Evolutionary conservation across 1,139 yeast species (phyloP), one percentile per base, ranked within the genome.

Genomic region (Diutina mesorugosa): DNA sequence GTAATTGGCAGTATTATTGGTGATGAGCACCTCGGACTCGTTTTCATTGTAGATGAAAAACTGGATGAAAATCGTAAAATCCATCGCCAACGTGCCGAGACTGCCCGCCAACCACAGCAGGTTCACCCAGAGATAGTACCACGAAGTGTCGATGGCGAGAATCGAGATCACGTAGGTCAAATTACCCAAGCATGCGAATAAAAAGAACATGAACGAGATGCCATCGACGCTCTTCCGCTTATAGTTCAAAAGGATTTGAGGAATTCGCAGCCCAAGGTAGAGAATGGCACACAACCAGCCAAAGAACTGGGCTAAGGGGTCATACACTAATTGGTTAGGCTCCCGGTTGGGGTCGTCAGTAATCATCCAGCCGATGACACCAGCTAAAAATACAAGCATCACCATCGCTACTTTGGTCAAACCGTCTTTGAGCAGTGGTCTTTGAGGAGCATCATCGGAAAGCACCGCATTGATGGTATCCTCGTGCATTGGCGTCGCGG

Each of bases 101-200:
- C 95, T 85, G 0, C 99, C 99, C 1, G 91, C 84, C 58, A 93
- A 76, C 99, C 99, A 93, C 28, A 96, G 86, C 6, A 90, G 81
- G 68, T 91, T 93, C 55, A 91, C 86, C 66, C 88, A 68, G 47
- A 91, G 69, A 63, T 89, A 91, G 59, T 81, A 74, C 67, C 79
- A 76, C 58, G 90, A 83, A 57, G 84, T 74, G 62, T 89, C 90
- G 54, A 90, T 88, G 51, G 87, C 79, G 56, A 91, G 72, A 58
- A 91, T 91, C 16, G 95, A 87, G 32, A 89, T 79, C 50, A 91
- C 96, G 64, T 90, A 91, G 0, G 97, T 89, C 66, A 88, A 74
- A 68, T 91, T 91, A 54, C 98, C 98, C 59, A 91, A 72, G 68
- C 97, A 90, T 45, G 98, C 97, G 76, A 91, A 90, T 48, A 90